Base-by-base conservation (phyloP, 352 stramenopile genomes). In the Phytophthora pluvialis region DNA sequence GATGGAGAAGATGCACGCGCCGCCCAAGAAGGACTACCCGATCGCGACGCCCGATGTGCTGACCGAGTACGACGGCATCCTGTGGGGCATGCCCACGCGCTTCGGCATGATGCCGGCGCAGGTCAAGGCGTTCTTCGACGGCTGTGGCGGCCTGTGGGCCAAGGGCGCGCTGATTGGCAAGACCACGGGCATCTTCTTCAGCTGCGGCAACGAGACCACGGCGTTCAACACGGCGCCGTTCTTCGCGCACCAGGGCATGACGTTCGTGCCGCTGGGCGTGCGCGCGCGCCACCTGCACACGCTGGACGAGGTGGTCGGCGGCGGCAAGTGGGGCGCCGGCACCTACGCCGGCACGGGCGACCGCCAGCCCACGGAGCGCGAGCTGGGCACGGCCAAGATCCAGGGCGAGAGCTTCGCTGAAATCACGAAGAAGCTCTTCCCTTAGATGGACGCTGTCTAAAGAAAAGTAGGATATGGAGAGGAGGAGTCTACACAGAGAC, bases 71-170 rank as follows among this genome's bases (percentile, higher is more conserved):
- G 89, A 97, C 62, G 92, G 90, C 45, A 67, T 98, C 51, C 64
- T 97, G 8, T 92, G 97, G 42, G 90, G 91, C 55, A 65, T 97
- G 56, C 83, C 85, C 18, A 96, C 89, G 50, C 85, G 91, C 11
- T 97, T 93, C 56, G 91, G 91, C 58, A 69, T 72, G 47, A 69
- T 90, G 35, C 76, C 83, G 16, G 85, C 93, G 13, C 93, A 98
- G 77, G 77, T 98, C 31, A 97, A 97, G 85, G 72, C 81, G n/a
- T 78, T 98, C 28, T 91, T 96, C 38, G 92, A 98, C 75, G 65
- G 80, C 13, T 93, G 76, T 25, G 91, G 91, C n/a, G 71, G 73
- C 5, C 83, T 97, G 16, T 98, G 91, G 93, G 69, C 82, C 46
- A 62, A 56, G n/a, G 91, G 93, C 40, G 83, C 66, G 2, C 79